phyloP scores from a whole-genome alignment of 1,139 yeast species.

The Yamadazyma spencermartinsiae region DNA sequence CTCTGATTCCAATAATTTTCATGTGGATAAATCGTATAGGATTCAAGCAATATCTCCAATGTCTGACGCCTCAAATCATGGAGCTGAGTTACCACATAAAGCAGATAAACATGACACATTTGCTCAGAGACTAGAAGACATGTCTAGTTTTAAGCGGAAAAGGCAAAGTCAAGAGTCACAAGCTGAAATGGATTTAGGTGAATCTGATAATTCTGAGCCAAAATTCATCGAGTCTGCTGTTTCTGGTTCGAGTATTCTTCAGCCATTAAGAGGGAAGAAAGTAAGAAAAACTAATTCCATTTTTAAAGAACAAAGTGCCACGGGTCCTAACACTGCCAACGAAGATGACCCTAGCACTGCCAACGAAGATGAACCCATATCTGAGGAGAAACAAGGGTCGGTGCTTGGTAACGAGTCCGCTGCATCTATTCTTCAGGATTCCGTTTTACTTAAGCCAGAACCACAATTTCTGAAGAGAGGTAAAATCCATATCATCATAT shows the following conservation, averaged over 20 bases:
- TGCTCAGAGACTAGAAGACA: not conserved
- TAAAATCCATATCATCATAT: slow-evolving; percentile 1
- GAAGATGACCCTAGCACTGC: slow-evolving; percentile 3
- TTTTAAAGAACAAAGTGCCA: slow-evolving; percentile 15
- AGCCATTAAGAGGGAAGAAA: slow-evolving; percentile 14
- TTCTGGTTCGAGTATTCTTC: slow-evolving; percentile 11
- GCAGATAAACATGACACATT: not conserved
- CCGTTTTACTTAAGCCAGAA: not conserved
- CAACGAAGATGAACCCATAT: slow-evolving; percentile 1
- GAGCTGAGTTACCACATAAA: not conserved
- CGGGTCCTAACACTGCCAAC: slow-evolving; percentile 1
- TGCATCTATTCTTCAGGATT: not conserved
- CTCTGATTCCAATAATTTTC: not conserved
- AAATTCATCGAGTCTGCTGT: not conserved
- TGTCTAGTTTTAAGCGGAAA: too few relatives aligned
- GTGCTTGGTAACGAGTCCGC: not conserved
- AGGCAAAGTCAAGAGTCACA: not conserved
- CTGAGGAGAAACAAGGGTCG: not conserved
- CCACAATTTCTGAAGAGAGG: not conserved
- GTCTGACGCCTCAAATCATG: slow-evolving; percentile 5
- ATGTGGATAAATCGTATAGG: slow-evolving; percentile 2
- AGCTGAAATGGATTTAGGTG: not conserved
- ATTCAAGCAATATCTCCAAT: slow-evolving; percentile 11
- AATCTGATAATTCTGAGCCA: not conserved
- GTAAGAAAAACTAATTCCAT: slow-evolving; percentile 9